Conservation (phyloP, 116 monocot species). For the Papilionanthe hybrid region DNA sequence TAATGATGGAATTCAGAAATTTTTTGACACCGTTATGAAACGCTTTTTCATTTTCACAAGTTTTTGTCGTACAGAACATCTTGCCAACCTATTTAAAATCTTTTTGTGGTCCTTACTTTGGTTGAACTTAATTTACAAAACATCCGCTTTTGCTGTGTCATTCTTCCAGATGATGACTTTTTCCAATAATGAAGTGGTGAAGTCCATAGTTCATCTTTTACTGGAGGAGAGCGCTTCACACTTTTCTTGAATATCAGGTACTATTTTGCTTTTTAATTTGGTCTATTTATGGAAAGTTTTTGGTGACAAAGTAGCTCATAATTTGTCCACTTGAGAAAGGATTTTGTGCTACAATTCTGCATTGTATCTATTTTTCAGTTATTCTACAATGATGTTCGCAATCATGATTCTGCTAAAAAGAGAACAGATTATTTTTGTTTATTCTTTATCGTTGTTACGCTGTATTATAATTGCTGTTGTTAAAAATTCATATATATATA, state of each 20-base stretch:
- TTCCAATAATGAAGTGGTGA: slow-evolving; percentile 69
- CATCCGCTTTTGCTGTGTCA: not conserved
- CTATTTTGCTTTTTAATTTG: not conserved
- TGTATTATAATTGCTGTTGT: too few relatives aligned
- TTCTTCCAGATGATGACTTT: slow-evolving; percentile 47
- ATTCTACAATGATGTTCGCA: too few relatives aligned
- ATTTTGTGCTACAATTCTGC: too few relatives aligned
- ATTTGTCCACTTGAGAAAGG: too few relatives aligned
- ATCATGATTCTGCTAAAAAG: too few relatives aligned
- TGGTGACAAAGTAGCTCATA: too few relatives aligned
- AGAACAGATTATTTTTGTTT: too few relatives aligned
- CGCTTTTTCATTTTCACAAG: not conserved
- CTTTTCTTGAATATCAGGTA: not conserved
- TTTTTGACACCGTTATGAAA: not conserved
- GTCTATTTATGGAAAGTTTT: too few relatives aligned
- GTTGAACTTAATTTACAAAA: not conserved
- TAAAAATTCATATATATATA: too few relatives aligned
- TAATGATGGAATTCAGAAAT: not conserved
- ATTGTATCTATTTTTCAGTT: too few relatives aligned
- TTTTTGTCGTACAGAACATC: not conserved
- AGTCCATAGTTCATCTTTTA: slow-evolving; percentile 67
- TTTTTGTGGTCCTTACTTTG: not conserved
- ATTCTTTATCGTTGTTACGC: too few relatives aligned
- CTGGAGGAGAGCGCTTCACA: slow-evolving; percentile 56
- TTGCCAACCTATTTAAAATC: not conserved